Evolutionary conservation across 345 rosid species (phyloP).

Genomic region (Sonneratia alba): DNA sequence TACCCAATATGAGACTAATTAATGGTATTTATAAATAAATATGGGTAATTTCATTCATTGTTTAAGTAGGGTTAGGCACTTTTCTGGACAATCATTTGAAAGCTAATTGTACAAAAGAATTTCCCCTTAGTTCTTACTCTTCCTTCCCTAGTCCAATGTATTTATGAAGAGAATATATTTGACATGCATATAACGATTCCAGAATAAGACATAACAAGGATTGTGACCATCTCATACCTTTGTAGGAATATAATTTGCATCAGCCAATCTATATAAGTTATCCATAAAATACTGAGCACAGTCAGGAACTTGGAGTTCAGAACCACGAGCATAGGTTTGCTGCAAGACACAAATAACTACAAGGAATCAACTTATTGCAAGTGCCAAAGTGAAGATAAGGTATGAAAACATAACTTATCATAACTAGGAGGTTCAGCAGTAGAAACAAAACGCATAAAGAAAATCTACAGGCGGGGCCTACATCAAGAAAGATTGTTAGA

Average conservation of each 20-base stretch:
- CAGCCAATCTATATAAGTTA: constrained; percentile 72
- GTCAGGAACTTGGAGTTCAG: constrained; percentile 93
- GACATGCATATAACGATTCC: background rate
- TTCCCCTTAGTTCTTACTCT: too few relatives aligned
- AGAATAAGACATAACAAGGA: background rate
- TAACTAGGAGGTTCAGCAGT: background rate
- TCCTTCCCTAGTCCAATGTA: too few relatives aligned
- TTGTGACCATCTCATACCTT: constrained; percentile 38
- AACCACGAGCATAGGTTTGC: constrained; percentile 82
- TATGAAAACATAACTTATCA: background rate
- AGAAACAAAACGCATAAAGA: background rate
- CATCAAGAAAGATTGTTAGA: background rate
- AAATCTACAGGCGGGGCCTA: background rate
- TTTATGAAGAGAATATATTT: too few relatives aligned
- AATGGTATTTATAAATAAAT: too few relatives aligned
- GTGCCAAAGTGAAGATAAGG: background rate
- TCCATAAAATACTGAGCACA: constrained; percentile 90
- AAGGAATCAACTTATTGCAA: background rate
- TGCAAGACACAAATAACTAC: constrained; percentile 14
- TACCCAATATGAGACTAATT: too few relatives aligned
- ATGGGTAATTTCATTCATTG: too few relatives aligned
- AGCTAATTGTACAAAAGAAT: too few relatives aligned
- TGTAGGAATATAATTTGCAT: constrained; percentile 74
- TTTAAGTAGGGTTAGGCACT: too few relatives aligned
- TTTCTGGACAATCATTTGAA: too few relatives aligned